Conservation (phyloP, 78 protist genomes). For the Dictyostelium firmibasis region DNA sequence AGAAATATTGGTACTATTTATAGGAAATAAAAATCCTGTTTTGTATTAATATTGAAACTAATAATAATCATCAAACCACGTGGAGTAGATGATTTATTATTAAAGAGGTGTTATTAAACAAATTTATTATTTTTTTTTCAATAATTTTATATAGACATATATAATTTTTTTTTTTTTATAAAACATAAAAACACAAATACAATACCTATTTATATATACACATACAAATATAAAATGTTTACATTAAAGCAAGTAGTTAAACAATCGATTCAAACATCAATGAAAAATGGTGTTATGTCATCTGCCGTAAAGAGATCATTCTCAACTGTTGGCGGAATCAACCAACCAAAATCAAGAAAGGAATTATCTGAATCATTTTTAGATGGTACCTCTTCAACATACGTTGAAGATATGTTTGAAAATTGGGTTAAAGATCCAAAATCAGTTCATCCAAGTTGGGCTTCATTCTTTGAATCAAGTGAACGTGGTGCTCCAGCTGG, state of each 20-base stretch:
- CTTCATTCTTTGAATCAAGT: slow-evolving; percentile 56
- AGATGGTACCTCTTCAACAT: slow-evolving; percentile 68
- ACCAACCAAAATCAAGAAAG: slow-evolving; percentile 69
- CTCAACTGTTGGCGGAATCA: neutral
- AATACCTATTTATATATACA: neutral
- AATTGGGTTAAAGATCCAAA: slow-evolving; percentile 72
- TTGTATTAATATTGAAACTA: neutral
- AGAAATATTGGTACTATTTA: neutral
- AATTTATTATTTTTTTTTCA: neutral
- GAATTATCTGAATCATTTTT: slow-evolving; percentile 80
- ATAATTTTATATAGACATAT: no score
- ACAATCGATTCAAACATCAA: neutral
- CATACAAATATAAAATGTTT: neutral
- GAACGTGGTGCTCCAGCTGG: slow-evolving; percentile 63
- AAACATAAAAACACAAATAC: neutral
- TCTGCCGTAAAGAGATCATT: neutral
- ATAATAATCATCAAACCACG: slow-evolving; percentile 2
- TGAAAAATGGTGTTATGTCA: neutral
- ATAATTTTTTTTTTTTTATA: neutral
- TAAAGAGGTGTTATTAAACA: neutral
- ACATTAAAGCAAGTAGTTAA: neutral
- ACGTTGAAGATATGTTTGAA: slow-evolving; percentile 76
- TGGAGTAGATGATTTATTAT: slow-evolving; percentile 7
- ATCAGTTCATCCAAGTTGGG: slow-evolving; percentile 77
- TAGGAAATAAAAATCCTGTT: neutral